phyloP scores from a whole-genome alignment of 331 rosid genomes.

The Malus hybrid region DNA sequence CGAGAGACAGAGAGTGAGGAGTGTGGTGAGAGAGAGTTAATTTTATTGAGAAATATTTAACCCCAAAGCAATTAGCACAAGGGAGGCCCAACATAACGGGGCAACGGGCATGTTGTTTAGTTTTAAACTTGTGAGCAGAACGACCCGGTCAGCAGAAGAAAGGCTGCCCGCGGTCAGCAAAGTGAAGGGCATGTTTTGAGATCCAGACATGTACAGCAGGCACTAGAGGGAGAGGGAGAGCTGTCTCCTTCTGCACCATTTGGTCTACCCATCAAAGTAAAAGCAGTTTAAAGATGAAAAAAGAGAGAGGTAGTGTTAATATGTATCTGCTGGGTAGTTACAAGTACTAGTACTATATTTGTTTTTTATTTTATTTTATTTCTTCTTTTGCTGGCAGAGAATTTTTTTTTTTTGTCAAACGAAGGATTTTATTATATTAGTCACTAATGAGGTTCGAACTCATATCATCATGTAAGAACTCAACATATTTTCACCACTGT shows the following conservation, averaged over 20 bases:
- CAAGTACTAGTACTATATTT: background rate
- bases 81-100: slow-evolving; percentile 47
- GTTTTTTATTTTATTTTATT: background rate
- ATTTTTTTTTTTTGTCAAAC: slow-evolving; percentile 24
- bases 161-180: slow-evolving; percentile 71
- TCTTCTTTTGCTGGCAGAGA: slow-evolving; percentile 39
- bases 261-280: slow-evolving; percentile 70
- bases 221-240: background rate
- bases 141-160: slow-evolving; percentile 47
- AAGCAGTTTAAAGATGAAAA: slow-evolving; percentile 61
- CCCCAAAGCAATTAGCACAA: slow-evolving; percentile 31
- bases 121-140: slow-evolving; percentile 35
- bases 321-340: slow-evolving; percentile 18
- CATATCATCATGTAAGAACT: no score
- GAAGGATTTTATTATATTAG: no score
- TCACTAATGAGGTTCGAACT: accelerated
- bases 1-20: background rate
- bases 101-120: slow-evolving; percentile 73
- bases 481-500: no score
- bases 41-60: background rate
- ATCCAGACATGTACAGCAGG: slow-evolving; percentile 11
- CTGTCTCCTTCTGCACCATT: slow-evolving; percentile 32
- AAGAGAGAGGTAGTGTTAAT: slow-evolving; percentile 47
- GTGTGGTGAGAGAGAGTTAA: slow-evolving; percentile 11
- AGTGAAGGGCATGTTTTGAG: slow-evolving; percentile 38